Percentiles rank a stretch among this genome's conserved stretches.
Conservation (phyloP, 2,329 filamentous ascomycete species). For the Fusarium fracticaudum region DNA sequence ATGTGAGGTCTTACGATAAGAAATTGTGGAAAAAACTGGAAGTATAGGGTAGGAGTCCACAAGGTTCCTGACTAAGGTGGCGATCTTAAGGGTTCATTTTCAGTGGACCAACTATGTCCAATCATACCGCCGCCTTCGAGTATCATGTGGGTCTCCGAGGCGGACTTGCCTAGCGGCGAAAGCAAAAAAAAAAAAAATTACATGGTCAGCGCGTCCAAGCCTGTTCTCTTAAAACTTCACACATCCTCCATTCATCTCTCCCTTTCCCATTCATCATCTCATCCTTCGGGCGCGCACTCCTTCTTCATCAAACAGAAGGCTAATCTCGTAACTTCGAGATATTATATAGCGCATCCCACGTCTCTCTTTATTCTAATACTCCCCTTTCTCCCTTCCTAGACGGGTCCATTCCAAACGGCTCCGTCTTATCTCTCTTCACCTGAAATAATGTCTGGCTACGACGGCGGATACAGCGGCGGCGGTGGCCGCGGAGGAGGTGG, state of each 20-base stretch:
- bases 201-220: constrained; percentile 30
- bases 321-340: constrained; percentile 34
- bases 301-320: constrained; percentile 39
- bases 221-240: constrained; percentile 41
- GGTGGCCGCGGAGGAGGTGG: constrained; percentile 46
- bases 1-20: neutral
- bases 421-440: constrained; percentile 26
- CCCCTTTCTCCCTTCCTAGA: constrained; percentile 18
- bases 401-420: constrained; percentile 14
- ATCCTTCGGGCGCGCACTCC: constrained; percentile 44
- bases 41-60: constrained; percentile 8
- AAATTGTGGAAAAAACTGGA: neutral
- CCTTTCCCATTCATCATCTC: constrained; percentile 39
- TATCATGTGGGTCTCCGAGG: neutral
- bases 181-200: constrained; percentile 42
- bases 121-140: neutral
- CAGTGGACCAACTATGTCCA: neutral
- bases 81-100: constrained; percentile 16
- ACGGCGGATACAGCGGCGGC: constrained; percentile 45
- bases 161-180: constrained; percentile 44
- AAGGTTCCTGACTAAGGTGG: constrained; percentile 25
- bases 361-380: constrained; percentile 34
- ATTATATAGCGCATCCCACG: constrained; percentile 25
- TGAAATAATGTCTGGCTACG: constrained; percentile 56
- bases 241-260: constrained; percentile 36